Evolutionary conservation across 768 basidiomycete species (phyloP), one percentile per base, ranked within the genome.

Genomic region (Phlebiopsis gigantea): DNA sequence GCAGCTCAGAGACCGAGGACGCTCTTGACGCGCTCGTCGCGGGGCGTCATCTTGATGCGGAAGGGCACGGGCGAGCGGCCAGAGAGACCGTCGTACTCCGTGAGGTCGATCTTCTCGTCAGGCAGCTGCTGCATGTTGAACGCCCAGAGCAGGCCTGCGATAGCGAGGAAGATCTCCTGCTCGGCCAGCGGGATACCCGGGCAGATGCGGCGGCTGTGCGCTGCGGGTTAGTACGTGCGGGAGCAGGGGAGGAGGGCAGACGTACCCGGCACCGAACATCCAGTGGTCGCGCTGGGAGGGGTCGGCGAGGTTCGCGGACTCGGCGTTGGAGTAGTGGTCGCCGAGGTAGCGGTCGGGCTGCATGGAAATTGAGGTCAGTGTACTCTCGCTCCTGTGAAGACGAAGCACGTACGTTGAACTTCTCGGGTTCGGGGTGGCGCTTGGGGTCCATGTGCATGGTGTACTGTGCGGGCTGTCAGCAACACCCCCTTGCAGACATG

Each of bases 261-360:
- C 71, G 29, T 57, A 79, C 77, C 77, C 77, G 1, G 65, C 76
- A 15, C 78, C 78, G 55, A 77, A 79, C 66, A 72, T 72, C 78
- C 78, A 79, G 53, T 79, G 75, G 57, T 79, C 78, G 30, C 77
- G 72, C 51, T 79, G 44, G 44, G 10, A 45, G 8, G 76, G 68
- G 56, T 79, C 67, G 2, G 71, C 50, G 19, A 75, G 59, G 34
- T 77, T 76, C 8, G 75, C 73, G 4, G 75, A 77, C 52, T 78
- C 76, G 2, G 74, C 72, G 24, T 71, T 71, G 14, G 69, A 62
- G 12, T 66, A 68, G 1, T 55, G 56, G 57, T 78, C 75, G 19
- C 67, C 63, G 25, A 77, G 55, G 62, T 73, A 79, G 2, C 78
- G 68, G 10, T 79, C 74, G 17, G 78, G 77, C 69, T 57, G 66